Evolutionary conservation across 1,284 basidiomycete species (phyloP), one percentile per base, ranked within the genome.

Genomic region (Fistulina hepatica): DNA sequence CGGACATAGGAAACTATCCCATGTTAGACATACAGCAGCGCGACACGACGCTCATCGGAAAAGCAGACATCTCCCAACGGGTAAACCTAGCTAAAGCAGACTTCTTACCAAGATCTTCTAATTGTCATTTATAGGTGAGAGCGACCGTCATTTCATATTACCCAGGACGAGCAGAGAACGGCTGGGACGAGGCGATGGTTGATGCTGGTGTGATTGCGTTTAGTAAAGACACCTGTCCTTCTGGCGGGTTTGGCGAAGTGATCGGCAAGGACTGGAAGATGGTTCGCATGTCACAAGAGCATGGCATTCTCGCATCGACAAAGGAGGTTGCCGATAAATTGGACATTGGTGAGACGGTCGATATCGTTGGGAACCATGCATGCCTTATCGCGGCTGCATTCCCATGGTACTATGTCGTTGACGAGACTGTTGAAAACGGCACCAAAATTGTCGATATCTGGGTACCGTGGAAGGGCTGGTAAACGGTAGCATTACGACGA

Each of bases 401-500:
- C 52, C 78, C 80, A 2, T 90, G 81, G 81, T 85, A 80, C 53
- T 90, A 88, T 52, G 62, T 91, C 15, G 74, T 86, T 1, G 85
- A 91, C 48, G 71, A 72, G 5, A 50, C 52, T 6, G 50, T 63
- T 4, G 60, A 65, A 37, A 58, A 63, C 36, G 63, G 67, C 28
- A 58, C 66, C 34, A 63, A 60, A 34, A 79, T 92, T 8, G 75
- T 80, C 13, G 88, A 92, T 57, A 65, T 92, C 24, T 92, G 89
- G 88, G 77, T 89, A 22, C 76, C 86, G 6, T 90, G 86, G 83
- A 92, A 90, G 60, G 85, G 84, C 0, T 91, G 88, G 88, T 92
- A 61, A 46, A 31, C 5, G 3, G 19, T 16, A 31, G 10, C 9
- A 11, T 8, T 13, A 13, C 15, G 9, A 9, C 19, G 10, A 31